Percentiles rank a stretch among this genome's conserved stretches.
Evolutionary conservation across 331 rosid species (phyloP).

Genomic region (Spiraea crenata): DNA sequence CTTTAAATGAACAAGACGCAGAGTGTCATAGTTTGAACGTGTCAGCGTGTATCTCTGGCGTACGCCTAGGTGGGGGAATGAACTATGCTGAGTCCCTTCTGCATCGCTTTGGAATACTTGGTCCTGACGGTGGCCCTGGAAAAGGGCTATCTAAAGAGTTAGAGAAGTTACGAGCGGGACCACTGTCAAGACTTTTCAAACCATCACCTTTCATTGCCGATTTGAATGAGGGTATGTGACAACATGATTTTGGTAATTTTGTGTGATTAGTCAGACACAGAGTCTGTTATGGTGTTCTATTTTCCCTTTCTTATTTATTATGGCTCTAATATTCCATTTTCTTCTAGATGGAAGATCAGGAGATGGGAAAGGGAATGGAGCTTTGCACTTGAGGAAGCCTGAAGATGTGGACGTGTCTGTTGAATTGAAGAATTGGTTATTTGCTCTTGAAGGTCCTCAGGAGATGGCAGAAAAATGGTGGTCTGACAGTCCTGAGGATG

Average conservation of each 20-base stretch:
- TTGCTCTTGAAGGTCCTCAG: slow-evolving; percentile 88
- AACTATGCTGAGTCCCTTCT: slow-evolving; percentile 85
- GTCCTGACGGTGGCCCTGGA: slow-evolving; percentile 93
- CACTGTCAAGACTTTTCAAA: slow-evolving; percentile 71
- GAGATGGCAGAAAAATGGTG: slow-evolving; percentile 75
- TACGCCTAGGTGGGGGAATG: slow-evolving; percentile 95
- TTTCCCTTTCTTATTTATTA: background rate
- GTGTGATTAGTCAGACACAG: slow-evolving; percentile 17
- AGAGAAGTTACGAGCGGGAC: slow-evolving; percentile 79
- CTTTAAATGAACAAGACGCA: slow-evolving; percentile 58
- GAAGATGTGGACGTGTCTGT: slow-evolving; percentile 74
- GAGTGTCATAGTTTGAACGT: slow-evolving; percentile 80
- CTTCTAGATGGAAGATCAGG: slow-evolving; percentile 40
- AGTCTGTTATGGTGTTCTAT: slow-evolving; percentile 11
- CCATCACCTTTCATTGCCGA: slow-evolving; percentile 46
- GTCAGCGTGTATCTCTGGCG: slow-evolving; percentile 78
- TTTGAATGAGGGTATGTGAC: slow-evolving; percentile 55
- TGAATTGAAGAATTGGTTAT: slow-evolving; percentile 85
- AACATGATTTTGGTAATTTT: slow-evolving; percentile 23
- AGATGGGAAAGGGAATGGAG: slow-evolving; percentile 46
- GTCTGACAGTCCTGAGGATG: slow-evolving; percentile 53
- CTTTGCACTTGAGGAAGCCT: slow-evolving; percentile 70
- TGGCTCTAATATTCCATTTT: slow-evolving; percentile 11
- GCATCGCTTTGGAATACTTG: slow-evolving; percentile 90
- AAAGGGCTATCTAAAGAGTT: slow-evolving; percentile 64